phyloP scores from a whole-genome alignment of 129 eudicot species.

The sunflower (Helianthus annuus) region HanXRQr2.0-SUNRISE NC_035440.2:24734251-24734750 shows the following conservation, averaged over 20 bases:
- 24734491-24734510: slow-evolving; percentile 81
- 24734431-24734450: slow-evolving; percentile 59
- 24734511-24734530: slow-evolving; percentile 86
- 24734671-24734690: slow-evolving; percentile 88
- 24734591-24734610: slow-evolving; percentile 75
- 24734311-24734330: slow-evolving; percentile 89
- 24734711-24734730: slow-evolving; percentile 26
- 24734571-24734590: slow-evolving; percentile 81
- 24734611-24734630: slow-evolving; percentile 93
- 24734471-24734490: slow-evolving; percentile 87
- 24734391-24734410: slow-evolving; percentile 91
- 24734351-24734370: slow-evolving; percentile 51
- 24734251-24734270: slow-evolving; percentile 87
- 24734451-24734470: slow-evolving; percentile 71
- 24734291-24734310: slow-evolving; percentile 93
- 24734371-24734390: slow-evolving; percentile 79
- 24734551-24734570: slow-evolving; percentile 96
- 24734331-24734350: slow-evolving; percentile 43
- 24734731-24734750: background rate
- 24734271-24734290: slow-evolving; percentile 89
- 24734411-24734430: slow-evolving; percentile 75
- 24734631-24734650: slow-evolving; percentile 85
- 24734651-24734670: slow-evolving; percentile 85
- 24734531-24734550: slow-evolving; percentile 81
- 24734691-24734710: slow-evolving; percentile 37